Base-by-base conservation (phyloP, 805 yeast genomes). In the Metschnikowia rubicola region DNA sequence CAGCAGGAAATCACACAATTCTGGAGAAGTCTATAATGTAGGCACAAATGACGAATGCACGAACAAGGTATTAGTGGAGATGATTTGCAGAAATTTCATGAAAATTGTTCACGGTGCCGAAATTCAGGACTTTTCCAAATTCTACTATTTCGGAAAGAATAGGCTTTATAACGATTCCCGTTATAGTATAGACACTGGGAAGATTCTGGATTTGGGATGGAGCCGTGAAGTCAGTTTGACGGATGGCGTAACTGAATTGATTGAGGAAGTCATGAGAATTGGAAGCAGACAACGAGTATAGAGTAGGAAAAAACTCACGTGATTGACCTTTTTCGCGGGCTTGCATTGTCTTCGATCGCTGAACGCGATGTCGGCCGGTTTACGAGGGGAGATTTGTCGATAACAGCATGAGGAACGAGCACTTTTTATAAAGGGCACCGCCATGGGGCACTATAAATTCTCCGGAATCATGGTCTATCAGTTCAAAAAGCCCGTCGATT, bases 121-220 rank as follows among this genome's bases (percentile, higher is more conserved):
- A 33, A 17, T 31, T 15, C 15, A 8, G n/a, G 44, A 31, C n/a
- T 30, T 41, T 15, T n/a, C 33, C n/a, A 45, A 53, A 2, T 46
- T 57, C 30, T 55, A 69, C 11, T 47, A 50, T 10, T 61, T 56
- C 44, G 59, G 61, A 3, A 50, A 57, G 35, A 73, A 72, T 45
- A 53, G 74, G 29, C 59, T 55, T 11, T 68, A 65, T 40, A 70
- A 70, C 44, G 74, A 69, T 48, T 21, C 49, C 9, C 45, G 66
- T 32, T 70, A 70, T 44, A 52, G 61, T 4, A 56, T 64, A 1
- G 56, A 57, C 19, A 56, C 43, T 21, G 42, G 43, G 8, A 66
- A 64, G 46, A 59, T 69, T 13, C 26, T 35, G 29, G 29, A 19
- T 7, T 48, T 67, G 26, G 75, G 75, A 1, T 70, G 75, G 75